These are phyloP conservation scores for Eustoma russellianum DNA, from an alignment of 257 asterid genomes.

Conservation along the genomic window DNA sequence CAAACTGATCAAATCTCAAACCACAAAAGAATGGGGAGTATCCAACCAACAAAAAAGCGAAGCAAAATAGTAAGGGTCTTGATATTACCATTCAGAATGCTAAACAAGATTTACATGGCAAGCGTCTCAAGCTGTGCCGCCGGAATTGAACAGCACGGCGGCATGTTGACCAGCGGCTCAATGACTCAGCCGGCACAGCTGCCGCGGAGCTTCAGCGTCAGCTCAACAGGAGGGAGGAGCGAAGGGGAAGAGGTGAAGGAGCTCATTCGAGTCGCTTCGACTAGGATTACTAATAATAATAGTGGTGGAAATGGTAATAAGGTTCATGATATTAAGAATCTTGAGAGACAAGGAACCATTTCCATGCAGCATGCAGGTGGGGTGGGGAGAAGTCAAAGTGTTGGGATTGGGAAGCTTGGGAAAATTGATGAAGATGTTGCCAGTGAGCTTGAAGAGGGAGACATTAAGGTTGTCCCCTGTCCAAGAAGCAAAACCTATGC, in stretches of 20 bases:
- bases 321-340: conserved; percentile 1
- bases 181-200: background rate
- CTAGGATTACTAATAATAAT: background rate
- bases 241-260: background rate
- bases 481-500: conserved; percentile 15
- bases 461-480: conserved; percentile 10
- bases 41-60: conserved; percentile 9
- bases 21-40: no score
- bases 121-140: conserved; percentile 16
- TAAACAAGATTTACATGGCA: conserved; percentile 11
- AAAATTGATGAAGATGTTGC: conserved; percentile 47
- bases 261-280: conserved; percentile 13
- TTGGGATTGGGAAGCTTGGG: conserved; percentile 48
- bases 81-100: conserved; percentile 3
- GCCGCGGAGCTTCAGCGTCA: conserved; percentile 7
- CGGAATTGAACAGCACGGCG: conserved; percentile 6
- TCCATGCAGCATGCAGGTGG: background rate
- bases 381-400: conserved; percentile 36
- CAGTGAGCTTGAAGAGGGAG: conserved; percentile 36
- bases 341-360: background rate
- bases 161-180: background rate
- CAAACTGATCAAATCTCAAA: no score
- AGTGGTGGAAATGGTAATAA: background rate
- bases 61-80: conserved; percentile 2
- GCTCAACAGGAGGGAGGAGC: conserved; percentile 1